A percentile compares a stretch with the other conserved stretches of the same genome.
phyloP scores from a whole-genome alignment of 148 eudicot genomes.

The Rhododendron henanense region DNA sequence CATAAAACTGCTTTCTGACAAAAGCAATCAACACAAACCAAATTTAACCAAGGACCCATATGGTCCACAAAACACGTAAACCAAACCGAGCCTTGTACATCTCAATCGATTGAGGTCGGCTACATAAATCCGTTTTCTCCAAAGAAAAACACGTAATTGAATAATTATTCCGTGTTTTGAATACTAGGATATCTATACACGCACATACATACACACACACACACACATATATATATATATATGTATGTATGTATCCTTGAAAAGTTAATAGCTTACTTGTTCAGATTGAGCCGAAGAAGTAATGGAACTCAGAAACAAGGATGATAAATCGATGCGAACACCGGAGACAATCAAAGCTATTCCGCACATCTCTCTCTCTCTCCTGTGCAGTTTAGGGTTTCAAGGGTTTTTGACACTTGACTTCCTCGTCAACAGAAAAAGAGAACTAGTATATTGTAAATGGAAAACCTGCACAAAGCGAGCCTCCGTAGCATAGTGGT shows the following conservation, averaged over 20 bases:
- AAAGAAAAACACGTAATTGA: neutral
- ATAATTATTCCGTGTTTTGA: neutral
- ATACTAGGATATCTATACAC: neutral
- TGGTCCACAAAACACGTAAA: neutral
- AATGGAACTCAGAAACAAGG: conserved; percentile 11
- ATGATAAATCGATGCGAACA: conserved; percentile 36
- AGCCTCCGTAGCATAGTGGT: conserved; percentile 7
- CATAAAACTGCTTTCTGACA: neutral
- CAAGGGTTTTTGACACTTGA: neutral
- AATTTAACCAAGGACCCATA: neutral
- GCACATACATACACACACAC: neutral
- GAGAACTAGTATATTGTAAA: neutral
- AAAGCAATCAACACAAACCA: neutral
- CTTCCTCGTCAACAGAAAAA: neutral
- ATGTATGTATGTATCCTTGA: neutral
- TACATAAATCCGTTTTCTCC: neutral
- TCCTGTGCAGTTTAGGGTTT: neutral
- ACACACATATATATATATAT: too few relatives aligned
- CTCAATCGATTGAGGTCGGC: neutral
- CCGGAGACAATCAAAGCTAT: conserved; percentile 70
- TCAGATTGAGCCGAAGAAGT: conserved; percentile 21
- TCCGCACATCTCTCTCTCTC: conserved; percentile 53
- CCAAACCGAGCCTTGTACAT: neutral
- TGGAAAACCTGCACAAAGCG: rapidly evolving
- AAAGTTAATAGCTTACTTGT: conserved; percentile 31